Evolutionary conservation across 2,329 filamentous ascomycete genomes (phyloP), one percentile per base, ranked within the genome.

Genomic region (Curvularia hawaiiensis): DNA sequence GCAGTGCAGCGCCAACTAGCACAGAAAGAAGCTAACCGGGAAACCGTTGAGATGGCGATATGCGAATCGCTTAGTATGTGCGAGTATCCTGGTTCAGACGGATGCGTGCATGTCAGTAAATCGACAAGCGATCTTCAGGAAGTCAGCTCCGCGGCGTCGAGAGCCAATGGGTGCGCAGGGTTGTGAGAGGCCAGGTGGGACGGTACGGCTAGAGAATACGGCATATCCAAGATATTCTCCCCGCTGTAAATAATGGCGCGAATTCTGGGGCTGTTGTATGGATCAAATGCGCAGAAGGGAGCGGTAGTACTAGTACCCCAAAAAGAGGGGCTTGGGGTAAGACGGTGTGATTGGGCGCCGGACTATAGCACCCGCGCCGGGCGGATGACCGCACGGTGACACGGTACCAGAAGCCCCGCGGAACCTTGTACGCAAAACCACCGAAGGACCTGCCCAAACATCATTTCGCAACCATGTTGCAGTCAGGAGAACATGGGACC

Each of bases 261-360:
- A 22, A 58, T 16, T 35, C 45, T 46, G 26, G 45, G 39, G 35
- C n/a, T 35, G 20, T 4, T 39, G 39, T 30, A 58, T 40, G 45
- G 28, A 22, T 39, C 18, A n/a, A 30, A 46, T 24, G 26, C 24
- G 20, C 31, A 40, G 24, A 11, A 20, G 45, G 40, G 51, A 26
- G 30, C 24, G 38, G 38, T 18, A 20, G 24, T 5, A 16, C 38
- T 18, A 20, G 24, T 5, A 16, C 38, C 28, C 4, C 8, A 39
- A 56, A 40, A 41, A 53, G 55, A 53, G 55, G 55, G 33, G 47
- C 50, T 43, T 38, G n/a, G 12, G 22, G 14, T 2, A 18, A 28
- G 6, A 11, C 26, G 11, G 6, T 16, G 30, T 47, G 41, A 54
- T 50, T 58, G 55, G 46, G 3, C 10, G 39, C 6, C 18, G n/a